Evolutionary conservation across 495 filamentous ascomycete species (phyloP).

Genomic region (Penicillium flavigenum): DNA sequence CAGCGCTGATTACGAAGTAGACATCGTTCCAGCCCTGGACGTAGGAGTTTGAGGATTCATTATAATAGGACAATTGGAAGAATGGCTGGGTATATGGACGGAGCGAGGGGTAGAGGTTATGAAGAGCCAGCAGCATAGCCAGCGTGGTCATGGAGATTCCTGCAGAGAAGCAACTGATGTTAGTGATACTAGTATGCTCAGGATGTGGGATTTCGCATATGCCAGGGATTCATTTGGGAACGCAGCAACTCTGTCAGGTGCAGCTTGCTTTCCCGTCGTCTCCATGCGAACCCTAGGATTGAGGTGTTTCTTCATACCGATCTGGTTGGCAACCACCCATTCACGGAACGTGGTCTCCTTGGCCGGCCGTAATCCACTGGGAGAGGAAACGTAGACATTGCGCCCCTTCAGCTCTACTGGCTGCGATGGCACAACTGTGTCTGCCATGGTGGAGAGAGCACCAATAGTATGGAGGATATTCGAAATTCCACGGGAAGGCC

Average conservation of each 20-base stretch:
- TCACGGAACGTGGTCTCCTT: conserved; percentile 51
- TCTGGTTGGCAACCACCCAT: conserved; percentile 54
- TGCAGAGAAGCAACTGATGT: conserved; percentile 33
- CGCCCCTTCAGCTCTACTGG: conserved; percentile 32
- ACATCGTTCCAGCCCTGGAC: conserved; percentile 75
- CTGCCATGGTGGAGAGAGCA: conserved; percentile 33
- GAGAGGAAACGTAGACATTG: conserved; percentile 46
- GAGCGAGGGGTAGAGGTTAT: conserved; percentile 75
- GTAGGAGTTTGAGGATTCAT: conserved; percentile 64
- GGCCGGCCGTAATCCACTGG: conserved; percentile 33
- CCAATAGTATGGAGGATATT: conserved; percentile 12
- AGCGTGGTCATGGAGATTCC: conserved; percentile 78
- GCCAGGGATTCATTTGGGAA: background rate
- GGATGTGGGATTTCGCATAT: conserved; percentile 6
- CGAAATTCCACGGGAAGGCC: background rate
- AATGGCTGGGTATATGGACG: conserved; percentile 78
- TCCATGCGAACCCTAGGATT: background rate
- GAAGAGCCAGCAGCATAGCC: conserved; percentile 71
- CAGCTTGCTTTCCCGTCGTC: background rate
- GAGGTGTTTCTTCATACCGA: conserved; percentile 41
- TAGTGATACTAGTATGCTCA: conserved; percentile 16
- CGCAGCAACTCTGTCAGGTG: background rate
- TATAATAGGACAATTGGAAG: conserved; percentile 81
- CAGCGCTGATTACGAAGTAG: conserved; percentile 74
- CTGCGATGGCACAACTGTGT: conserved; percentile 28